These are phyloP conservation scores for Artemisia tridentata DNA, from an alignment of 129 eudicot species.

Conservation along the genomic window DNA sequence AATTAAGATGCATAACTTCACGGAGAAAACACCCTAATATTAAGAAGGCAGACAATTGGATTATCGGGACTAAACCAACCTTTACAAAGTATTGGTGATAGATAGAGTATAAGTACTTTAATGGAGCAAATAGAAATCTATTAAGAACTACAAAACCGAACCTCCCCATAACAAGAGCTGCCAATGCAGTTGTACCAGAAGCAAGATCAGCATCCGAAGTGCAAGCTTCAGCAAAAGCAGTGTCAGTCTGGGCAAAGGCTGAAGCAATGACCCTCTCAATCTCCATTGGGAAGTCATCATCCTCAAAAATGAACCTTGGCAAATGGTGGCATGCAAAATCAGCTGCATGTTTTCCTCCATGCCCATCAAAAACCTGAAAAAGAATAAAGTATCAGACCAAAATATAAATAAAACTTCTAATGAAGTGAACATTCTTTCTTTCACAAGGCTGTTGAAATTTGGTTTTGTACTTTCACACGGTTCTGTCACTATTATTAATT, in stretches of 20 bases:
- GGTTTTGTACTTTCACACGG: too few relatives aligned
- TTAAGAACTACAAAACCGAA: constrained; percentile 25
- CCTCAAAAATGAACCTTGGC: constrained; percentile 79
- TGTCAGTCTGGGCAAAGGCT: constrained; percentile 86
- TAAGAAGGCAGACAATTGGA: not conserved
- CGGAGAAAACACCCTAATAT: not conserved
- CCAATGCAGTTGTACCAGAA: constrained; percentile 97
- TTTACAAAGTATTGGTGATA: not conserved
- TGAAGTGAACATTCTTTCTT: too few relatives aligned
- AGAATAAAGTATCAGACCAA: not conserved
- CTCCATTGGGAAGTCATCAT: constrained; percentile 65
- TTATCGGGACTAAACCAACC: not conserved
- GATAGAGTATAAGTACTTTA: not conserved
- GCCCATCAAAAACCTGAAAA: constrained; percentile 89
- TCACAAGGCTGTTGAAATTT: too few relatives aligned
- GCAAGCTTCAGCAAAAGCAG: constrained; percentile 96
- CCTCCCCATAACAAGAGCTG: constrained; percentile 92
- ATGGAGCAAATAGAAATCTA: constrained; percentile 1
- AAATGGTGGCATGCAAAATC: constrained; percentile 87
- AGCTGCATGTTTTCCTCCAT: constrained; percentile 99
- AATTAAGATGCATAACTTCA: not conserved
- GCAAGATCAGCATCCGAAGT: constrained; percentile 73
- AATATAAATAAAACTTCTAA: not conserved
- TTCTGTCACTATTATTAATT: too few relatives aligned
- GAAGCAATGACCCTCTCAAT: constrained; percentile 65